Conservation (phyloP, 306 rosid genomes). For the Parietaria judaica region DNA sequence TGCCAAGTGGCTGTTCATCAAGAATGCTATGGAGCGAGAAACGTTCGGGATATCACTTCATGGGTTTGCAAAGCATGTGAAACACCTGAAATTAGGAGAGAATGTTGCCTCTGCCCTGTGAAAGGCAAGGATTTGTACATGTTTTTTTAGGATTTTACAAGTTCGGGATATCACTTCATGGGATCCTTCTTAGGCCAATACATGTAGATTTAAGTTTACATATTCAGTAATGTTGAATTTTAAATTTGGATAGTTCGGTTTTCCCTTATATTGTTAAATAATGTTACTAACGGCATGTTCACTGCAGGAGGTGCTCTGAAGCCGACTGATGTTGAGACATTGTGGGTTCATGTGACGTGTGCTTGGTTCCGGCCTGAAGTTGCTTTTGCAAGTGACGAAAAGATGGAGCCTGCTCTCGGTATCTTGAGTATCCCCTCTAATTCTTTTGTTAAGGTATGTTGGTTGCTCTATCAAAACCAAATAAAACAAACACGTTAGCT, state of each 20-base stretch:
- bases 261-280: constrained; percentile 6
- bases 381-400: constrained; percentile 89
- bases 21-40: constrained; percentile 98
- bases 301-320: constrained; percentile 91
- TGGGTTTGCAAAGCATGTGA: constrained; percentile 99
- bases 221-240: background rate
- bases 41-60: constrained; percentile 83
- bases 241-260: background rate
- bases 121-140: constrained; percentile 43
- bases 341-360: constrained; percentile 98
- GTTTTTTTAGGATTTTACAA: background rate
- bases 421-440: constrained; percentile 96
- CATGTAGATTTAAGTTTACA: background rate
- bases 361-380: constrained; percentile 99
- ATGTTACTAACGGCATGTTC: constrained; percentile 20
- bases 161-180: no score
- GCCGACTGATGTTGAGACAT: constrained; percentile 85
- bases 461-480: constrained; percentile 10
- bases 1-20: constrained; percentile 99
- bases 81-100: constrained; percentile 76
- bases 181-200: no score
- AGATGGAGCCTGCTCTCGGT: constrained; percentile 99
- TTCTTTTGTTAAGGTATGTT: constrained; percentile 87
- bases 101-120: constrained; percentile 98
- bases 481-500: no score